These are phyloP conservation scores for Solanum infundibuliforme DNA, from an alignment of 257 asterid genomes.

Conservation along the genomic window DNA sequence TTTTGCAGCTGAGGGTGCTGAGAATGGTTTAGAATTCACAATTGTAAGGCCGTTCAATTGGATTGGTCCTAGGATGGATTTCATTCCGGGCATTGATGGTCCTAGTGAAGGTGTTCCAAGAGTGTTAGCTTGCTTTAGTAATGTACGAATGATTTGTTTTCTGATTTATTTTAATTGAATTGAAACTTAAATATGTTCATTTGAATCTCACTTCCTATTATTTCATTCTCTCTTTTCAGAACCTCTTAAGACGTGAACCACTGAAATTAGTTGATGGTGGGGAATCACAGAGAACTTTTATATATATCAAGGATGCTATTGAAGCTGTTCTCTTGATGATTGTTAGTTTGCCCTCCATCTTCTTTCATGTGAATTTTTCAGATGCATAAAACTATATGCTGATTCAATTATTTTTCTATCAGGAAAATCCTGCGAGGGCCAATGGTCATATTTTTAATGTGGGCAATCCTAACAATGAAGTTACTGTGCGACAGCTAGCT, in stretches of 20 bases:
- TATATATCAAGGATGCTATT: constrained; percentile 87
- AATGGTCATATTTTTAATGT: constrained; percentile 87
- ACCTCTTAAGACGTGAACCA: constrained; percentile 78
- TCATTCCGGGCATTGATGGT: constrained; percentile 95
- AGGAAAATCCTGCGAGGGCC: constrained; percentile 94
- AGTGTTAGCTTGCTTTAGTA: constrained; percentile 94
- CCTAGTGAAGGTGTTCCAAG: constrained; percentile 98
- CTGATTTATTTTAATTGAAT: not conserved
- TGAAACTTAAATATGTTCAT: not conserved
- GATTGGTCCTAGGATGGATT: constrained; percentile 99
- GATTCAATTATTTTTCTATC: constrained; percentile 11
- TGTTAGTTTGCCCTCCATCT: constrained; percentile 31
- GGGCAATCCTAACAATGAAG: constrained; percentile 95
- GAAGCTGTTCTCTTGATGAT: constrained; percentile 92
- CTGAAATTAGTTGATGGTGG: constrained; percentile 97
- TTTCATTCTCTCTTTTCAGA: constrained; percentile 26
- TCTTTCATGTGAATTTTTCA: not conserved
- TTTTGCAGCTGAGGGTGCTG: constrained; percentile 95
- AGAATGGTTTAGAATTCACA: constrained; percentile 85
- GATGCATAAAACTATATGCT: not conserved
- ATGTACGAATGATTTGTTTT: constrained; percentile 26
- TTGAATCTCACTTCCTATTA: constrained; percentile 5
- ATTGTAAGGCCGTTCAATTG: constrained; percentile 97
- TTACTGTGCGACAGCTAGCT: constrained; percentile 91
- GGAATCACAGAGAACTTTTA: constrained; percentile 82